These are phyloP conservation scores for Pseudoturritis turrita DNA, from an alignment of 345 rosid species.

Conservation along the genomic window DNA sequence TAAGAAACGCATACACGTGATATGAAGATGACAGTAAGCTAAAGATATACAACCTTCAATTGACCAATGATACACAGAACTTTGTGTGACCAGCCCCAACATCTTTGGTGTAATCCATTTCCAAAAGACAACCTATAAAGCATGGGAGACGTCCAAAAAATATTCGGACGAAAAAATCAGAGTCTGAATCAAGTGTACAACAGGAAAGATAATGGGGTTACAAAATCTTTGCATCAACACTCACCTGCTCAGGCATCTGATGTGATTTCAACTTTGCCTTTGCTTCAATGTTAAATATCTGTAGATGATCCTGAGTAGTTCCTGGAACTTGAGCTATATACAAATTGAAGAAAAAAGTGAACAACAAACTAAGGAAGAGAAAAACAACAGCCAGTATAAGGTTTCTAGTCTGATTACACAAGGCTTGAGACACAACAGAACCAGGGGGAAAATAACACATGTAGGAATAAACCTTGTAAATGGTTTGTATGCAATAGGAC, in stretches of 20 bases:
- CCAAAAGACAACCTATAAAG: constrained; percentile 86
- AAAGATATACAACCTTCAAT: constrained; percentile 66
- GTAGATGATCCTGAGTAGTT: constrained; percentile 94
- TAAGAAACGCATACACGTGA: background rate
- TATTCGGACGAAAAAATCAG: background rate
- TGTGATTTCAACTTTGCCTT: constrained; percentile 89
- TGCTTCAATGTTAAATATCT: constrained; percentile 96
- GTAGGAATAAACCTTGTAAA: background rate
- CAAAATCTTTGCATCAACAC: constrained; percentile 4
- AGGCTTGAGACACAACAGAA: background rate
- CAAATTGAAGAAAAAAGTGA: constrained; percentile 10
- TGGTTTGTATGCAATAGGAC: background rate
- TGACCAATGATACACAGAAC: constrained; percentile 93
- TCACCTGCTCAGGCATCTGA: constrained; percentile 99
- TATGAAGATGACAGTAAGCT: background rate
- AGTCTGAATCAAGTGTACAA: background rate
- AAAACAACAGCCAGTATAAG: background rate
- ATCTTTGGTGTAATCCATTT: constrained; percentile 92
- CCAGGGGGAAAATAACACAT: background rate
- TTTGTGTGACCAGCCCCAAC: constrained; percentile 93
- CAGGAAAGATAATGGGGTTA: background rate
- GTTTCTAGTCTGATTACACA: background rate
- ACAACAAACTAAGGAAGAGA: background rate
- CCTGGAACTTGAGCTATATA: constrained; percentile 91
- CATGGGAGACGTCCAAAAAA: background rate